phyloP scores from a whole-genome alignment of 2,329 filamentous ascomycete genomes.

The Ilyonectria sp. region DNA sequence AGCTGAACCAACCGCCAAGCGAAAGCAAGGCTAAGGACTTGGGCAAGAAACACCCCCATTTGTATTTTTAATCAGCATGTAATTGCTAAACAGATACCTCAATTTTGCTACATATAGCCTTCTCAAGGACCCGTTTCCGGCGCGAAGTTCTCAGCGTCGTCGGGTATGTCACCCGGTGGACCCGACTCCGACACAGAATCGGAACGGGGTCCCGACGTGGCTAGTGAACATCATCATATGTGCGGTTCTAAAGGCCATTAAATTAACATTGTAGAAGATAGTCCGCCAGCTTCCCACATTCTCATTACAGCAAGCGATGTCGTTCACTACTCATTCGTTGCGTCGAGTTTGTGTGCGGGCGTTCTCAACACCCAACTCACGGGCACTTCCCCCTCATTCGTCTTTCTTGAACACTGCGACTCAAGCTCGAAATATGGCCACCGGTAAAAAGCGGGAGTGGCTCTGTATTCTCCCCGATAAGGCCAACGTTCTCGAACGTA shows the following conservation, averaged over 20 bases:
- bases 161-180: neutral
- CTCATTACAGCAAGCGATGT: neutral
- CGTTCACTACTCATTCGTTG: neutral
- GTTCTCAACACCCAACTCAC: neutral
- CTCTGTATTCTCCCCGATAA: conserved; percentile 30
- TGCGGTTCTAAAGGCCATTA: neutral
- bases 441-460: conserved; percentile 23
- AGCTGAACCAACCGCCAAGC: neutral
- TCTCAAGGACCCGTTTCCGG: neutral
- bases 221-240: neutral
- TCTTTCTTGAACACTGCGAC: neutral
- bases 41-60: conserved; percentile 33
- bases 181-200: neutral
- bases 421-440: conserved; percentile 16
- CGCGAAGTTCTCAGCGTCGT: neutral
- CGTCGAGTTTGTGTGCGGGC: neutral
- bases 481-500: conserved; percentile 23
- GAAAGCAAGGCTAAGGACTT: conserved; percentile 39
- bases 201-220: neutral
- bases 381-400: neutral
- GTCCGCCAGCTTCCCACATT: neutral
- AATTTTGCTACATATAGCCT: neutral
- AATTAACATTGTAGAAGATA: neutral
- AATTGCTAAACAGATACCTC: neutral
- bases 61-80: conserved; percentile 41